Conservation (phyloP, 805 yeast species). For the Soucietia sequanensis region DNA sequence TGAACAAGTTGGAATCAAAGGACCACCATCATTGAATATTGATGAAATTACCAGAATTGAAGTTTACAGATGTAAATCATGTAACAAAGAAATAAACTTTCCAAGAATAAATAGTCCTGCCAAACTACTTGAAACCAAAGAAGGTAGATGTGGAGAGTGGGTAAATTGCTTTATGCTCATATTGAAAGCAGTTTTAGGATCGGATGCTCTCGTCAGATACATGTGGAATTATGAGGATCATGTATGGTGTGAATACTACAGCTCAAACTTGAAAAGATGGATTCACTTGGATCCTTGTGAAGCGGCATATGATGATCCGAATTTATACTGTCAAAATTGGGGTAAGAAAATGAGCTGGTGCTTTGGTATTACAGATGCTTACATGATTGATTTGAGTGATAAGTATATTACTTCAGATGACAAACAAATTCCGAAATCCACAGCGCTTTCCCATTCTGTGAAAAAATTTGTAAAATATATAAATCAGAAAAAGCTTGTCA, state of each 20-base stretch:
- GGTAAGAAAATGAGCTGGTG: slow-evolving; percentile 91
- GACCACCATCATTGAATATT: slow-evolving; percentile 36
- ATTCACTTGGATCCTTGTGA: slow-evolving; percentile 90
- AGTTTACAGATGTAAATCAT: slow-evolving; percentile 56
- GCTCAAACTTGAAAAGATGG: slow-evolving; percentile 64
- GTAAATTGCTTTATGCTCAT: slow-evolving; percentile 77
- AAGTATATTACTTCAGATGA: slow-evolving; percentile 54
- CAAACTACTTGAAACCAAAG: slow-evolving; percentile 56
- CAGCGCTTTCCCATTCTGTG: slow-evolving; percentile 44
- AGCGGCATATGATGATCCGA: slow-evolving; percentile 78
- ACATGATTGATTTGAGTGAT: slow-evolving; percentile 65
- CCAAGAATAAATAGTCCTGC: slow-evolving; percentile 75
- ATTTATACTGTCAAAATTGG: slow-evolving; percentile 80
- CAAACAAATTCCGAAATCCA: slow-evolving; percentile 33
- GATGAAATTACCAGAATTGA: slow-evolving; percentile 59
- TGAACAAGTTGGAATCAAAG: slow-evolving; percentile 29
- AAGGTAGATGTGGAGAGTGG: slow-evolving; percentile 96
- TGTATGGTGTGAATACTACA: slow-evolving; percentile 92
- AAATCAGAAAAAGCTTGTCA: slow-evolving; percentile 27
- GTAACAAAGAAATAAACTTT: slow-evolving; percentile 52
- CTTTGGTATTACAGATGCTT: slow-evolving; percentile 62
- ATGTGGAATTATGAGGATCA: slow-evolving; percentile 92
- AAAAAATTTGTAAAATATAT: slow-evolving; percentile 29
- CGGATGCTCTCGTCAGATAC: slow-evolving; percentile 48
- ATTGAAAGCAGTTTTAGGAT: slow-evolving; percentile 58